Conservation (phyloP, 2,329 filamentous ascomycete species). For the Parascedosporium putredinis region DNA sequence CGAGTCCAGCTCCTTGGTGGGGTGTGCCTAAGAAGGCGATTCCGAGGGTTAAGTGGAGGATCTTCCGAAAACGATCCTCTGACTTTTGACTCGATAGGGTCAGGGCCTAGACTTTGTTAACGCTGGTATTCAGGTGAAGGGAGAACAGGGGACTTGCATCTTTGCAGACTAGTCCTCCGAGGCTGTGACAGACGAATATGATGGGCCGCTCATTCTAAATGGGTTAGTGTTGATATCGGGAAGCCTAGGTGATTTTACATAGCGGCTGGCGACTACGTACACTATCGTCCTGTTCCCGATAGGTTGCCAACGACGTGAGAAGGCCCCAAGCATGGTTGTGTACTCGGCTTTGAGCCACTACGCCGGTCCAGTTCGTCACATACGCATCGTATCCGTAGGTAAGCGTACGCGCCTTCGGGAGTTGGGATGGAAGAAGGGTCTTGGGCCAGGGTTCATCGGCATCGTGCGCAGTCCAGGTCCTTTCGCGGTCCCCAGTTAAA, state of each 20-base stretch:
- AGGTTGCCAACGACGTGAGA: too few species aligned
- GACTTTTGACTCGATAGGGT: neutral
- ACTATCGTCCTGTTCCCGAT: too few species aligned
- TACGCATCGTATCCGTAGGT: conserved; percentile 23
- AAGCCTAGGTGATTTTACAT: too few species aligned
- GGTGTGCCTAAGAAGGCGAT: conserved; percentile 5
- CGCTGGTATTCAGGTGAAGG: neutral
- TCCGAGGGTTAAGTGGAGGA: neutral
- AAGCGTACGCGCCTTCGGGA: conserved; percentile 20
- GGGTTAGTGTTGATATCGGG: too few species aligned
- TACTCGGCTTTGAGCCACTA: conserved; percentile 20
- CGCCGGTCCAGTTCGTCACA: conserved; percentile 15
- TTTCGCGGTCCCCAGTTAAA: conserved; percentile 10
- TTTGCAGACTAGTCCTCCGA: too few species aligned
- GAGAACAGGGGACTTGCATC: conserved; percentile 12
- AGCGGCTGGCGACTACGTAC: too few species aligned
- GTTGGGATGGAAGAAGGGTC: conserved; percentile 16
- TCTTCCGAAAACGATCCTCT: neutral
- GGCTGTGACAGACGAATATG: too few species aligned
- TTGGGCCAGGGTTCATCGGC: conserved; percentile 18
- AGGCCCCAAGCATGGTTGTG: conserved; percentile 22
- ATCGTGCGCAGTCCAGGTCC: conserved; percentile 20
- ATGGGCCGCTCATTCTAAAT: too few species aligned
- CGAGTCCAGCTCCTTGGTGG: neutral
- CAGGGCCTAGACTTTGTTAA: neutral